Evolutionary conservation across 208 protist species (phyloP), one percentile per base, ranked within the genome.

Genomic region (Wallacemonas sp.): DNA sequence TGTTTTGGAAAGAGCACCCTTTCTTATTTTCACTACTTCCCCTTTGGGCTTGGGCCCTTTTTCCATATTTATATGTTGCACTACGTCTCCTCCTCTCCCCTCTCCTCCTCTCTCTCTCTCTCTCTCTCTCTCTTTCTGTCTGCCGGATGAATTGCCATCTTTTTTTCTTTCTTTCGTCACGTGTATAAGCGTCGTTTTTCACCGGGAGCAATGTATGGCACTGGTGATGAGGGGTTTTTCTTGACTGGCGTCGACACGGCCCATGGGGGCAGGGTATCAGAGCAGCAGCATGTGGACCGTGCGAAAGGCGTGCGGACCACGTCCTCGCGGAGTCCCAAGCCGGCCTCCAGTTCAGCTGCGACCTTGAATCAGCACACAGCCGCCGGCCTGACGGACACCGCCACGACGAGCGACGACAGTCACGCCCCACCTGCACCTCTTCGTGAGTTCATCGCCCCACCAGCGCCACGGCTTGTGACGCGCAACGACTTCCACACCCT

Each of bases 241-340:
- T 27, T 82, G 17, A 82, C 76, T 1, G 72, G 68, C 26, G 26
- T 78, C 5, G 54, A 52, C 46, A 44, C 69, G 32, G 34, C 44
- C 5, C 24, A 9, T 33, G 47, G 47, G 11, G 5, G n/a, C n/a
- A n/a, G n/a, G n/a, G n/a, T n/a, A n/a, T n/a, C n/a, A n/a, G n/a
- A n/a, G n/a, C n/a, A n/a, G n/a, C n/a, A n/a, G n/a, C n/a, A n/a
- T n/a, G n/a, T n/a, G n/a, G n/a, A n/a, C n/a, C n/a, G n/a, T n/a
- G n/a, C 41, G 41, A n/a, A 6, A 6, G 5, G 16, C 41, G 11
- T 8, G 17, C 41, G 11, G 41, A 4, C 41, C 14, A n/a, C 17
- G 16, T 17, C 41, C 5, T 55, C 47, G 19, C 19, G 47, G 8
- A 55, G 47, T 32, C 47, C 47, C 8, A 17, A 24, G 11, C 47